Percentiles rank a stretch among this genome's conserved stretches.
These are phyloP conservation scores for Kentomonas sorsogonicus DNA, from an alignment of 208 protist genomes.

Conservation along the genomic window DNA sequence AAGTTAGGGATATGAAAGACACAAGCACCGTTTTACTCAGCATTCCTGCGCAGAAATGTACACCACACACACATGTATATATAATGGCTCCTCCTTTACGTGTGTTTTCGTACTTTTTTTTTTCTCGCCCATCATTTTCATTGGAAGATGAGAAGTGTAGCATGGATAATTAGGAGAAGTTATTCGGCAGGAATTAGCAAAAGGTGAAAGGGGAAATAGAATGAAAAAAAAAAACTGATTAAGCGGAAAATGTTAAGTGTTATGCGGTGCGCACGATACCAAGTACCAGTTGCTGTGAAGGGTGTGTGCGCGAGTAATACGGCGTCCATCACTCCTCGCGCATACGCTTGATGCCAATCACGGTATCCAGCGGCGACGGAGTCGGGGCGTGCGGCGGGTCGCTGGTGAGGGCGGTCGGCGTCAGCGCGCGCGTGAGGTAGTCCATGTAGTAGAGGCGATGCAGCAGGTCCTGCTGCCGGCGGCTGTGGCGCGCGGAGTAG, in stretches of 20 bases:
- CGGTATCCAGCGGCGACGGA: too few species aligned
- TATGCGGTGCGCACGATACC: too few species aligned
- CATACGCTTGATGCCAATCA: conserved; percentile 21
- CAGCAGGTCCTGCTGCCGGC: conserved; percentile 75
- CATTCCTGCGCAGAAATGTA: too few species aligned
- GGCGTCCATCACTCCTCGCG: too few species aligned
- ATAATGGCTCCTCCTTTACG: not conserved
- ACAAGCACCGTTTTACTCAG: too few species aligned
- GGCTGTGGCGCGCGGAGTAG: conserved; percentile 81
- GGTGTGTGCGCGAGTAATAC: too few species aligned
- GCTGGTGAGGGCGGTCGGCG: conserved; percentile 53
- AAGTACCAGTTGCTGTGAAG: too few species aligned
- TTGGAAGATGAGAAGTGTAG: conserved; percentile 1
- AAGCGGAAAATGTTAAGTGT: not conserved
- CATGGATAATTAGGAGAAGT: not conserved
- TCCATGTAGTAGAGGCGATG: conserved; percentile 88
- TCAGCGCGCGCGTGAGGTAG: conserved; percentile 64
- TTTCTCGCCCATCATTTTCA: conserved; percentile 5
- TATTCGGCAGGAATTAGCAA: not conserved
- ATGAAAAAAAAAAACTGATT: conserved; percentile 6
- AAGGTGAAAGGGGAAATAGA: not conserved
- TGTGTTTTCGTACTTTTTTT: too few species aligned
- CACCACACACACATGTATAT: not conserved
- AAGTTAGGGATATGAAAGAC: too few species aligned
- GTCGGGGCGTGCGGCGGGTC: conserved; percentile 48